These are phyloP conservation scores for Nissolia schottii DNA, from an alignment of 306 rosid genomes.

Conservation along the genomic window DNA sequence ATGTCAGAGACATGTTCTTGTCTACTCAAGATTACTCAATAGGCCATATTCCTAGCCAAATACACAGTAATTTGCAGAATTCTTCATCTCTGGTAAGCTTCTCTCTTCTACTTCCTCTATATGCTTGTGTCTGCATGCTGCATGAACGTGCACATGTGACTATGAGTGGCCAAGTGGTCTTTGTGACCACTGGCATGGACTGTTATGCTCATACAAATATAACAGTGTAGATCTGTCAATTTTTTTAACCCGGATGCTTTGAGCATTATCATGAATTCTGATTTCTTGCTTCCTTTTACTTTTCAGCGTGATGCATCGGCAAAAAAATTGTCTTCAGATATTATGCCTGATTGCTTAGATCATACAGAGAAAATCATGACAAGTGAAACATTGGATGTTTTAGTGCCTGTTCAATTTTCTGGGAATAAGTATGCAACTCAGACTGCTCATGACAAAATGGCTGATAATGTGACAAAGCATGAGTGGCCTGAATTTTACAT, in stretches of 20 bases:
- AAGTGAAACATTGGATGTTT: constrained; percentile 40
- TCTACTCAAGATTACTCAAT: constrained; percentile 48
- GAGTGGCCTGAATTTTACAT: constrained; percentile 45
- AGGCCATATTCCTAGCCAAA: constrained; percentile 35
- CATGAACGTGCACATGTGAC: not conserved
- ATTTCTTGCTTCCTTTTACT: constrained; percentile 25
- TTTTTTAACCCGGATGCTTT: not conserved
- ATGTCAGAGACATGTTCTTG: constrained; percentile 56
- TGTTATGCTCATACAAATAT: not conserved
- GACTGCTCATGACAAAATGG: constrained; percentile 39
- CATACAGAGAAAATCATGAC: constrained; percentile 38
- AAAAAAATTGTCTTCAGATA: constrained; percentile 41
- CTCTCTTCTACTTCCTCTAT: constrained; percentile 26
- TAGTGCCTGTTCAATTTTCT: constrained; percentile 39
- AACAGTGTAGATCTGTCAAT: not conserved
- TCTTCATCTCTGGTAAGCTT: constrained; percentile 50
- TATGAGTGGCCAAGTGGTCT: not conserved
- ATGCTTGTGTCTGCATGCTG: constrained; percentile 5
- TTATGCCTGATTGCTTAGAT: constrained; percentile 33
- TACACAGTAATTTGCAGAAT: constrained; percentile 41
- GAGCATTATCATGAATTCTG: constrained; percentile 8
- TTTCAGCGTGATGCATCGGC: constrained; percentile 41
- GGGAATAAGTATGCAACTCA: constrained; percentile 42
- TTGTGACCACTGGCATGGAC: not conserved
- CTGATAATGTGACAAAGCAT: constrained; percentile 48